Evolutionary conservation across 768 basidiomycete species (phyloP), one percentile per base, ranked within the genome.

Genomic region (Lactarius sanguifluus): DNA sequence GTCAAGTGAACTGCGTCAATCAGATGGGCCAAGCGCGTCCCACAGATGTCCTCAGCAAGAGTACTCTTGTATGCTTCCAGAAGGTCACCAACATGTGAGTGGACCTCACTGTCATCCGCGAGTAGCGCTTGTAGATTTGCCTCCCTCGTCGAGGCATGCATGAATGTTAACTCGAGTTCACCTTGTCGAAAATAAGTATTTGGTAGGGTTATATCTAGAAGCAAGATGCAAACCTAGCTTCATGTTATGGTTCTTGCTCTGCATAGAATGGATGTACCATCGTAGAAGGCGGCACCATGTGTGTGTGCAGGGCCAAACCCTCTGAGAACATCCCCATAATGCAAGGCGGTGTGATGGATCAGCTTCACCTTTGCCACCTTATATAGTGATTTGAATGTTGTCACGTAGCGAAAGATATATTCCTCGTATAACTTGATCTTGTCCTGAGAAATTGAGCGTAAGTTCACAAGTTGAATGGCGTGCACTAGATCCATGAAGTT

Each of bases 401-500:
- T 23, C 15, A 78, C 52, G 47, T 80, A 78, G 0, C 63, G 52
- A 3, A 28, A 20, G 12, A 74, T 70, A 20, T 59, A 57, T 2
- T 60, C 9, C 7, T 32, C 12, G 16, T 64, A 62, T 52, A 58
- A n/a, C 18, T 58, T n/a, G 16, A 61, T 61, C 5, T 66, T 67
- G 0, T 67, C 13, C 7, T 3, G 18, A 15, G 72, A 64, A 20
- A 68, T 73, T 5, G 55, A 38, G 15, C 65, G 70, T 60, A 69
- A 62, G 41, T 67, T 72, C 0, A 70, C 73, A 4, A 73, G 47
- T n/a, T 66, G 60, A 10, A 76, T 67, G 0, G 76, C 76, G 4
- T 57, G 59, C 1, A 73, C 73, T 10, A 78, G 68, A 59, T 77
- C 70, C 64, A 79, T 68, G 63, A 76, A 78, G 63, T 79, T 77